These are phyloP conservation scores for Paecilomyces variotii DNA, from an alignment of 2,329 filamentous ascomycete species.

Conservation along the genomic window DNA sequence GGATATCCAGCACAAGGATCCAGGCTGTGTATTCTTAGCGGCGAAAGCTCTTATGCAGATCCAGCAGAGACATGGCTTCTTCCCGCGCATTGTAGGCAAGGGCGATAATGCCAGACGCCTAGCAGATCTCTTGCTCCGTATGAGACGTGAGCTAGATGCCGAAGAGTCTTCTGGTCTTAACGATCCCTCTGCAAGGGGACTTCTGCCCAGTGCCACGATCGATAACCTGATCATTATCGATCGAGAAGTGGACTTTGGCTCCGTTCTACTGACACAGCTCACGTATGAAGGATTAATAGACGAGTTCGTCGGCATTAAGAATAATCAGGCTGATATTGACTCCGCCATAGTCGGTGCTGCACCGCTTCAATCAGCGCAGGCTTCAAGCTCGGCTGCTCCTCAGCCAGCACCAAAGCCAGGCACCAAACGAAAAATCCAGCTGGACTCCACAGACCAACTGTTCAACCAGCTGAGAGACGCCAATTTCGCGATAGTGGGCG, in stretches of 20 bases:
- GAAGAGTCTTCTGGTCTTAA: conserved; percentile 59
- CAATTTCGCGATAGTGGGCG: conserved; percentile 92
- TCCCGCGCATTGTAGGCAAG: conserved; percentile 90
- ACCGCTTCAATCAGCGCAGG: conserved; percentile 46
- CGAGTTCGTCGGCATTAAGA: conserved; percentile 81
- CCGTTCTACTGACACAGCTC: conserved; percentile 82
- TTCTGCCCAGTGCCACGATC: conserved; percentile 77
- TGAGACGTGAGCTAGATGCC: conserved; percentile 84
- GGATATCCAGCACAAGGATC: conserved; percentile 61
- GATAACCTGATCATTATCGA: conserved; percentile 94
- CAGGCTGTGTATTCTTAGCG: conserved; percentile 79
- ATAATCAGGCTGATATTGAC: conserved; percentile 90
- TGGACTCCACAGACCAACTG: conserved; percentile 83
- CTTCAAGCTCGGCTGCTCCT: conserved; percentile 45
- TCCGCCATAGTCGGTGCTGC: conserved; percentile 75
- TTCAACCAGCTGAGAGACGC: conserved; percentile 82
- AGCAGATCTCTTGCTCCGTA: conserved; percentile 76
- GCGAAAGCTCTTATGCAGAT: conserved; percentile 91
- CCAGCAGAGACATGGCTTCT: conserved; percentile 84
- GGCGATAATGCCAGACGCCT: conserved; percentile 88
- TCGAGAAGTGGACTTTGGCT: conserved; percentile 88
- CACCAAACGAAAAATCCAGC: conserved; percentile 77
- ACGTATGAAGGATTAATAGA: conserved; percentile 96
- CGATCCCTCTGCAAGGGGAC: conserved; percentile 49
- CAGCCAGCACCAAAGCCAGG: conserved; percentile 47